A percentile compares a stretch with the other conserved stretches of the same genome.
phyloP scores from a whole-genome alignment of 306 rosid species.

The Rubus parviflorus region DNA sequence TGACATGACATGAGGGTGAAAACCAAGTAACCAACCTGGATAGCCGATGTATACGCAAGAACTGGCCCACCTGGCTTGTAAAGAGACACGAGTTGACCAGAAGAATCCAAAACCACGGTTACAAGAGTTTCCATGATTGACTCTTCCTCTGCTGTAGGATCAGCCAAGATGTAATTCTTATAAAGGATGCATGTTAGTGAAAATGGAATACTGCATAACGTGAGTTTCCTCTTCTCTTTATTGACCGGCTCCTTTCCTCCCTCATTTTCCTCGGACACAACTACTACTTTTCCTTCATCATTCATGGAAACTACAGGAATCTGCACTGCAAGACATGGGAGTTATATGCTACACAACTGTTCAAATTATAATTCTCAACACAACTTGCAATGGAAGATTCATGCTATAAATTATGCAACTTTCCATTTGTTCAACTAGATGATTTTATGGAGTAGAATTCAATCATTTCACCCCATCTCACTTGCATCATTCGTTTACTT shows the following conservation, averaged over 20 bases:
- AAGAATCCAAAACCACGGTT: slow-evolving; percentile 75
- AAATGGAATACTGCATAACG: slow-evolving; percentile 59
- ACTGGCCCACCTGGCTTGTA: slow-evolving; percentile 87
- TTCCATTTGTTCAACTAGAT: background rate
- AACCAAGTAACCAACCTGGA: slow-evolving; percentile 56
- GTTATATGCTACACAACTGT: background rate
- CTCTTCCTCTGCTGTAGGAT: slow-evolving; percentile 92
- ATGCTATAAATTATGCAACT: background rate
- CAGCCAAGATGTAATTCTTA: slow-evolving; percentile 78
- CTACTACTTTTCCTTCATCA: slow-evolving; percentile 71
- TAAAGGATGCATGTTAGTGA: slow-evolving; percentile 81
- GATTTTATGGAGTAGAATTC: background rate
- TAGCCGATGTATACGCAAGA: slow-evolving; percentile 68
- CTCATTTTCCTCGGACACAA: slow-evolving; percentile 56
- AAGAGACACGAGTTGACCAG: slow-evolving; percentile 71
- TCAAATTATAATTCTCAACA: slow-evolving; percentile 9
- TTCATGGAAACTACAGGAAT: slow-evolving; percentile 74
- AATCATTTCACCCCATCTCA: background rate
- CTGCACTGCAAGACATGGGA: slow-evolving; percentile 54
- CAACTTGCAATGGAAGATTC: background rate
- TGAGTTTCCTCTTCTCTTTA: slow-evolving; percentile 74
- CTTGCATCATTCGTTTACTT: background rate
- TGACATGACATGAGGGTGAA: slow-evolving; percentile 1
- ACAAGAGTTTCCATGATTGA: slow-evolving; percentile 77
- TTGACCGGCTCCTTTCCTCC: slow-evolving; percentile 62